A percentile compares a stretch with the other conserved stretches of the same genome.
These are phyloP conservation scores for Aspergillus sp. DNA, from an alignment of 2,329 filamentous ascomycete species.

Conservation along the genomic window DNA sequence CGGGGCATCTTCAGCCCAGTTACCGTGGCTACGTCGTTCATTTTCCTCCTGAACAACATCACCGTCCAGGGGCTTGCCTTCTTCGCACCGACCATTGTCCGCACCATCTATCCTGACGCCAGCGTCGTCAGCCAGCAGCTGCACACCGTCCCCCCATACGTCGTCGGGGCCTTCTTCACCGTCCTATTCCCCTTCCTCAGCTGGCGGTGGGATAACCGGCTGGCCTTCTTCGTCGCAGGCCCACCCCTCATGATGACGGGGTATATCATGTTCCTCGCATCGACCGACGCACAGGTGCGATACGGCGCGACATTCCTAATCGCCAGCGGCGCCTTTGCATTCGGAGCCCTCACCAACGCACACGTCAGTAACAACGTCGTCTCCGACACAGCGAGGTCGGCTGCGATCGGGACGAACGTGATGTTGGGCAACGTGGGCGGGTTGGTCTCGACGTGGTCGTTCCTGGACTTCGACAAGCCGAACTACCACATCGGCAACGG, in stretches of 20 bases:
- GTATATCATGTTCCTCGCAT: slow-evolving; percentile 69
- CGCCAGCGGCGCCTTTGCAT: slow-evolving; percentile 61
- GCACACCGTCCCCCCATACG: slow-evolving; percentile 68
- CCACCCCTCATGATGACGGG: slow-evolving; percentile 67
- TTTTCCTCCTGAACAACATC: slow-evolving; percentile 67
- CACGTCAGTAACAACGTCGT: slow-evolving; percentile 70
- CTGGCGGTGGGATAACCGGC: slow-evolving; percentile 60
- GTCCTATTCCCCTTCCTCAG: slow-evolving; percentile 61
- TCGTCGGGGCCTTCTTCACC: slow-evolving; percentile 67
- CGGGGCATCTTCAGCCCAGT: slow-evolving; percentile 66
- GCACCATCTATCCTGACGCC: slow-evolving; percentile 63
- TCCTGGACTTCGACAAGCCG: slow-evolving; percentile 62
- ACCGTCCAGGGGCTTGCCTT: slow-evolving; percentile 71
- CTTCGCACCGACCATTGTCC: slow-evolving; percentile 69
- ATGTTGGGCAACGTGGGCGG: slow-evolving; percentile 75
- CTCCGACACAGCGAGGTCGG: slow-evolving; percentile 66
- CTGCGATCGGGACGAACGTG: slow-evolving; percentile 66
- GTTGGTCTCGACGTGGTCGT: slow-evolving; percentile 65
- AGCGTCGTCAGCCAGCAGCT: slow-evolving; percentile 65
- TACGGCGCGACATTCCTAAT: slow-evolving; percentile 73
- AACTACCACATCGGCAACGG: slow-evolving; percentile 71
- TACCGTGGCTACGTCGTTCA: slow-evolving; percentile 55
- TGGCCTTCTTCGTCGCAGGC: slow-evolving; percentile 60
- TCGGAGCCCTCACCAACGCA: slow-evolving; percentile 66
- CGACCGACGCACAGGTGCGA: slow-evolving; percentile 51